phyloP scores from a whole-genome alignment of 1,139 yeast genomes.

The Candida sp. region DNA sequence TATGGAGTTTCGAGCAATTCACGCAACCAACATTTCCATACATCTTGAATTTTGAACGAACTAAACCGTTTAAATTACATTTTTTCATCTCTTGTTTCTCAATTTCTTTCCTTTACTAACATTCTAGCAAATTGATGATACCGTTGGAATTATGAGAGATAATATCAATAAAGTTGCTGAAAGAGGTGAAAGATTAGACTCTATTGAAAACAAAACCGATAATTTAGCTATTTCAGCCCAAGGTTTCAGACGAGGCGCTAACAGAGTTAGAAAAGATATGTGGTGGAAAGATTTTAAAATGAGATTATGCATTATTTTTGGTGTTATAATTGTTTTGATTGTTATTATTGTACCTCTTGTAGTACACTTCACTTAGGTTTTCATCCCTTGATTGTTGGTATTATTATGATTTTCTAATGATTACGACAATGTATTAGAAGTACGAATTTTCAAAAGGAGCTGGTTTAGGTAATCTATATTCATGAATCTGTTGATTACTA shows the following conservation, averaged over 20 bases:
- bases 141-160: constrained; percentile 98
- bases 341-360: constrained; percentile 95
- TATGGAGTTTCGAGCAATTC: too few relatives aligned
- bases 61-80: background rate
- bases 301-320: constrained; percentile 88
- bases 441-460: background rate
- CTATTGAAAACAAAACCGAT: constrained; percentile 92
- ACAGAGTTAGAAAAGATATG: constrained; percentile 97
- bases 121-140: constrained; percentile 81
- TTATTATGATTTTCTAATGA: background rate
- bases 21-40: too few relatives aligned
- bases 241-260: constrained; percentile 96
- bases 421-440: background rate
- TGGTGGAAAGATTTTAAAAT: constrained; percentile 99
- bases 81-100: background rate
- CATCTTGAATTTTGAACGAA: background rate
- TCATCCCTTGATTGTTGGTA: background rate
- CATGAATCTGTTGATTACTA: background rate
- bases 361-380: constrained; percentile 65
- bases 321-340: constrained; percentile 72
- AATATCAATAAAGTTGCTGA: constrained; percentile 96
- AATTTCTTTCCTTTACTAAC: constrained; percentile 13
- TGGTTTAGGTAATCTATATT: background rate
- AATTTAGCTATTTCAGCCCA: constrained; percentile 92
- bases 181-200: constrained; percentile 89